Conservation (phyloP, 2,329 filamentous ascomycete species). For the Exophiala sp. region DNA sequence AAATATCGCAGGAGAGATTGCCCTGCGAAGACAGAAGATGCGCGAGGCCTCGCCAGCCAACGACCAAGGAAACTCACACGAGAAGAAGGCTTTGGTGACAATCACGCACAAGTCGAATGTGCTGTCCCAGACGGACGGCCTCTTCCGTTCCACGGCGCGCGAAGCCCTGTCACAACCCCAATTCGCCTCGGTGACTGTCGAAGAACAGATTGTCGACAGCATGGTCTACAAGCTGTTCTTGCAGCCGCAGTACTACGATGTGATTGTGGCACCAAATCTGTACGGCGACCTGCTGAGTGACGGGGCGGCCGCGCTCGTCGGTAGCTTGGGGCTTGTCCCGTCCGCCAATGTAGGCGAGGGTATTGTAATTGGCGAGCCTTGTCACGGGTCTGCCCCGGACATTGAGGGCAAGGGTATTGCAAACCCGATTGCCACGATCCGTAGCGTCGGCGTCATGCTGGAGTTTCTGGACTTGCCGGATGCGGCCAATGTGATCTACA, state of each 20-base stretch:
- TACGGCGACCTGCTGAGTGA: constrained; percentile 97
- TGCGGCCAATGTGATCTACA: constrained; percentile 84
- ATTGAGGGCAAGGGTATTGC: constrained; percentile 89
- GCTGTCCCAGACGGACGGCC: constrained; percentile 87
- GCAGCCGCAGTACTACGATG: constrained; percentile 89
- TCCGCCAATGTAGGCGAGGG: constrained; percentile 89
- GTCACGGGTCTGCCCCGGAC: constrained; percentile 92
- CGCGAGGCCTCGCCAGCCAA: constrained; percentile 43
- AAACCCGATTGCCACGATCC: constrained; percentile 91
- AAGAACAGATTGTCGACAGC: constrained; percentile 97
- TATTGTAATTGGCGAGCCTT: constrained; percentile 96
- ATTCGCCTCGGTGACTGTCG: constrained; percentile 63
- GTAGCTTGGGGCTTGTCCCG: constrained; percentile 84
- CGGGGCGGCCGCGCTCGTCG: constrained; percentile 88
- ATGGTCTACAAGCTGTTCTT: constrained; percentile 99
- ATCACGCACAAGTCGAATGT: constrained; percentile 99
- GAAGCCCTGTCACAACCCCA: constrained; percentile 60
- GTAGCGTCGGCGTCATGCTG: constrained; percentile 88
- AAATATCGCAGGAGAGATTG: constrained; percentile 90
- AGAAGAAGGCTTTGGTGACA: constrained; percentile 66
- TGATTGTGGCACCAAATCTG: constrained; percentile 94
- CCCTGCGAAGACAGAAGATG: constrained; percentile 75
- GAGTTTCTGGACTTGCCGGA: constrained; percentile 86
- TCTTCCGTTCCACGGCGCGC: constrained; percentile 79
- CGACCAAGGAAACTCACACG: constrained; percentile 25